These are phyloP conservation scores for Condylostoma magnum DNA, from an alignment of 169 alveolate species.

Conservation along the genomic window DNA sequence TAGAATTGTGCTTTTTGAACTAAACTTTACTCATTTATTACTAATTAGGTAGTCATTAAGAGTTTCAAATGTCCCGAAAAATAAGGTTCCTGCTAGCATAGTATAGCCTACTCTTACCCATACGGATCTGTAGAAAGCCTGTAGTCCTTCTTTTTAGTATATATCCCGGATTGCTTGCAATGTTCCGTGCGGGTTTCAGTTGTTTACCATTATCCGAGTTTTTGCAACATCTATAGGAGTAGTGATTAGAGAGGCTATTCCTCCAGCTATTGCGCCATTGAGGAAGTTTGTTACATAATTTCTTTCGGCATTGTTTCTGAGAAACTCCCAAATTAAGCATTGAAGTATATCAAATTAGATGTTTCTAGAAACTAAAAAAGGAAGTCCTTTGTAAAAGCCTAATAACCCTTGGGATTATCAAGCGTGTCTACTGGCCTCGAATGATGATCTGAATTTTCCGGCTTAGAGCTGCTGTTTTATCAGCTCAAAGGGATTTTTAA, in stretches of 20 bases:
- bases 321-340: slow-evolving; percentile 45
- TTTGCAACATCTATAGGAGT: slow-evolving; percentile 61
- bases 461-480: slow-evolving; percentile 45
- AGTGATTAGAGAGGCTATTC: slow-evolving; percentile 42
- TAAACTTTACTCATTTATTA: slow-evolving; percentile 22
- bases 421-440: slow-evolving; percentile 24
- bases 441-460: slow-evolving; percentile 32
- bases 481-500: slow-evolving; percentile 60
- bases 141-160: slow-evolving; percentile 41
- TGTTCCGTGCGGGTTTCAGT: slow-evolving; percentile 19
- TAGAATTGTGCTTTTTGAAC: too few species aligned
- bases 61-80: slow-evolving; percentile 58
- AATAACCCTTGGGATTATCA: slow-evolving; percentile 22
- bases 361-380: slow-evolving; percentile 36
- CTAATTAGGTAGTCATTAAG: slow-evolving; percentile 39
- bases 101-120: slow-evolving; percentile 55
- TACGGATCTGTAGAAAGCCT: slow-evolving; percentile 49
- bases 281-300: slow-evolving; percentile 6
- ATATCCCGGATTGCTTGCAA: slow-evolving; percentile 37
- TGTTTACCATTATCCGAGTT: slow-evolving; percentile 42
- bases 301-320: slow-evolving; percentile 28
- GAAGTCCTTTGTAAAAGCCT: slow-evolving; percentile 47
- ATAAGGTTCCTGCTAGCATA: slow-evolving; percentile 60
- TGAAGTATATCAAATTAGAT: slow-evolving; percentile 49
- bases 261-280: slow-evolving; percentile 54